Percentiles rank a stretch among this genome's conserved stretches.
These are phyloP conservation scores for Fusarium armeniacum DNA, from an alignment of 2,329 filamentous ascomycete species.

Conservation along the genomic window DNA sequence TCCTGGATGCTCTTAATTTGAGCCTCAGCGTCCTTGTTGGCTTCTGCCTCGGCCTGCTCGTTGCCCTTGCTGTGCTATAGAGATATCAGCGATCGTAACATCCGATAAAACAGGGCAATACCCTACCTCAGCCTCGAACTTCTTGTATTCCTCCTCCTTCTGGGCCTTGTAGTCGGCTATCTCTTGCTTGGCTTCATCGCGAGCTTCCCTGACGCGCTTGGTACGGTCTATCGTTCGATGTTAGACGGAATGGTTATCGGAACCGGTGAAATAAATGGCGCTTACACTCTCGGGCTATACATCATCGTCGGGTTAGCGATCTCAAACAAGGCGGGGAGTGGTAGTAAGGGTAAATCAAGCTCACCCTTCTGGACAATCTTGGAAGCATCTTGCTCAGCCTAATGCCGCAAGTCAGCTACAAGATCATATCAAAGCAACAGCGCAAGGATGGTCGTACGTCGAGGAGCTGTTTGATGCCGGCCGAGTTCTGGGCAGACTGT, in stretches of 20 bases:
- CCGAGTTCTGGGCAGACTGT: constrained; percentile 97
- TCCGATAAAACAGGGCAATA: rapidly evolving
- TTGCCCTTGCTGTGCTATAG: constrained; percentile 91
- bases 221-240: constrained; percentile 71
- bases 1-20: constrained; percentile 87
- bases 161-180: constrained; percentile 90
- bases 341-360: constrained; percentile 43
- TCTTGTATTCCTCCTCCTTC: constrained; percentile 96
- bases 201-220: constrained; percentile 96
- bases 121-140: constrained; percentile 81
- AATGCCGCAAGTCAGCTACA: constrained; percentile 18
- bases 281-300: constrained; percentile 87
- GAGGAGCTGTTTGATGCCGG: constrained; percentile 97
- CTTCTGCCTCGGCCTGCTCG: constrained; percentile 80
- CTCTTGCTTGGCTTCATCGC: constrained; percentile 96
- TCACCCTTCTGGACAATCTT: constrained; percentile 98
- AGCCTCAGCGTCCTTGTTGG: constrained; percentile 82
- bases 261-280: constrained; percentile 36
- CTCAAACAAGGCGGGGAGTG: constrained; percentile 23
- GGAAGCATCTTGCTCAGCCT: constrained; percentile 98
- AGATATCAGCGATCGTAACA: constrained; percentile 16
- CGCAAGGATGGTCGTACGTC: constrained; percentile 75
- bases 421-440: neutral
- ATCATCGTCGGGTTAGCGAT: constrained; percentile 49
- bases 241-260: constrained; percentile 8